phyloP scores from a whole-genome alignment of 176 grass and related monocot species.

The Hsuehochloa calcarea region DNA sequence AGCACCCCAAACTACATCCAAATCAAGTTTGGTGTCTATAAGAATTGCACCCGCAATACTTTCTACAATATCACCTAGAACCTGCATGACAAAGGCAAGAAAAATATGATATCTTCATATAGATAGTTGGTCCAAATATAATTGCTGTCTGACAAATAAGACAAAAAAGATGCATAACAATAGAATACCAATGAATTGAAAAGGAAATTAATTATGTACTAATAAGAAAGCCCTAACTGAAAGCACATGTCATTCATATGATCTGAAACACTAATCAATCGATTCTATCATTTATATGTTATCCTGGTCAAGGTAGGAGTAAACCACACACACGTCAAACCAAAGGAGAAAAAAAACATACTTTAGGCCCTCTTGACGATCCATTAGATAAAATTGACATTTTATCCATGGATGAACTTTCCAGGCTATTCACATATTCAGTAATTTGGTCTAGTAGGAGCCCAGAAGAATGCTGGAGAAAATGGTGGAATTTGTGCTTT shows the following conservation, averaged over 20 bases:
- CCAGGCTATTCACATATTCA: conserved; percentile 63
- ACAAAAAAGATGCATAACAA: neutral
- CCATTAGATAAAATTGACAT: conserved; percentile 38
- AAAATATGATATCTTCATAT: neutral
- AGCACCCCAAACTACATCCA: conserved; percentile 64
- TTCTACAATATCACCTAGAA: conserved; percentile 93
- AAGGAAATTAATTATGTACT: neutral
- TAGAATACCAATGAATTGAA: neutral
- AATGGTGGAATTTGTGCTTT: conserved; percentile 68
- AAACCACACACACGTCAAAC: neutral
- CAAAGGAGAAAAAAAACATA: conserved; percentile 32
- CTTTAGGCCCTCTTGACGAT: conserved; percentile 66
- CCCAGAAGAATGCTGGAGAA: conserved; percentile 72
- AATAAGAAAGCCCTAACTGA: neutral
- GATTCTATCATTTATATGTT: neutral
- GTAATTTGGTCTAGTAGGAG: conserved; percentile 62
- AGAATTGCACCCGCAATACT: conserved; percentile 82
- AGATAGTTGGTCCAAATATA: neutral
- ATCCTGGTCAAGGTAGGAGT: neutral
- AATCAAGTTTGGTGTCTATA: conserved; percentile 80
- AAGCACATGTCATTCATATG: neutral
- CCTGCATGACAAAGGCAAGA: conserved; percentile 44
- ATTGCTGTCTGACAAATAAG: neutral
- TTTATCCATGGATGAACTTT: conserved; percentile 41
- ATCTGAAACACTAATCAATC: neutral